Base-by-base conservation (phyloP, 1,139 yeast species). In the Debaryomyces coudertii region DNA sequence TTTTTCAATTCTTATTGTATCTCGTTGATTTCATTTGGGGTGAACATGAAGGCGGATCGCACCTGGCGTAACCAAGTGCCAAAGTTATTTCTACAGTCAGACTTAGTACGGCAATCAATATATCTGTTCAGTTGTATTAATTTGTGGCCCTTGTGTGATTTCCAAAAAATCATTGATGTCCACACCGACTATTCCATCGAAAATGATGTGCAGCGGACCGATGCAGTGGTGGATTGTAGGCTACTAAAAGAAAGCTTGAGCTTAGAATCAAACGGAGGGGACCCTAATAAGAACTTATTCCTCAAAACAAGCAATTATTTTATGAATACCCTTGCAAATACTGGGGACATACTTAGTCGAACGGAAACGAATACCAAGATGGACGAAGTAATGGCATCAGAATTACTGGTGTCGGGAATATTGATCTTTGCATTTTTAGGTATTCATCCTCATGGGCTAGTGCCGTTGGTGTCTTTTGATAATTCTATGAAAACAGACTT, bases 31-130 rank as follows among this genome's bases (percentile, higher is more conserved):
- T 52, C 63, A 3, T 60, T 52, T 47, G 61, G 60, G n/a, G 57
- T 58, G 15, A 57, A 62, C 47, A 38, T 47, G 14, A 48, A 39
- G 7, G 56, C 64, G n/a, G 63, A 66, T 15, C 40, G 50, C 14
- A 58, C 62, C 7, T 69, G 73, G 72, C 53, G 57, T 22, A 47
- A 47, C 22, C 54, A 58, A 22, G 64, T 67, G 1, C 73, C 74
- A 0, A 39, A 47, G 11, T 47, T 65, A 14, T 66, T 65, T 47
- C 42, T 57, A 27, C 44, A 47, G 22, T 62, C 67, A 39, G 50
- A 50, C 3, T 52, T 65, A 43, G 56, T 65, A 4, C 53, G 68
- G 35, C 55, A 54, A 36, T 52, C 62, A n/a, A 37, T 53, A 18
- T 51, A 50, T 61, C 15, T 62, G 55, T 48, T 55, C 63, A 36